These are phyloP conservation scores for Hypoxylon sp. DNA, from an alignment of 2,329 filamentous ascomycete genomes.

Conservation along the genomic window DNA sequence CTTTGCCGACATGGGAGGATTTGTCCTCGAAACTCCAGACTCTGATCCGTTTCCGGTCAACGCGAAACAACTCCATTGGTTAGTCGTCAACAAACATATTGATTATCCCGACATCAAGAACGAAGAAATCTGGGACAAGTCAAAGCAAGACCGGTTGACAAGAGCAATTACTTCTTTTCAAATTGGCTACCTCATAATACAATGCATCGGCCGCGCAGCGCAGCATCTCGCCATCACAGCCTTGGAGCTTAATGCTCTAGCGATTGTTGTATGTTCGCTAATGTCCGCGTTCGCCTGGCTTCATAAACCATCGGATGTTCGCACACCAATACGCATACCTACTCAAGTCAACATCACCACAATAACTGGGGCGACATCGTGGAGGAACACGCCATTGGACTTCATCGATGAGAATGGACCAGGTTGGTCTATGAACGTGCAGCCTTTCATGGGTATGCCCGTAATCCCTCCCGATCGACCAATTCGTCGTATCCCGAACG, in stretches of 20 bases:
- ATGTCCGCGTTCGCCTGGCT: conserved; percentile 1
- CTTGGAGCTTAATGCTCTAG: conserved; percentile 3
- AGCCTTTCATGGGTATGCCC: conserved; percentile 4
- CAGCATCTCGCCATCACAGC: conserved; percentile 6
- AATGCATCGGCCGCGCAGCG: conserved; percentile 2
- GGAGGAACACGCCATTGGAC: neutral
- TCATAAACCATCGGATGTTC: conserved; percentile 6
- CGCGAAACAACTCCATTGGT: no score
- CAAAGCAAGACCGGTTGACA: no score
- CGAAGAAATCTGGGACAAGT: no score
- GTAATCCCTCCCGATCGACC: neutral
- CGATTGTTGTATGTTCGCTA: conserved; percentile 8
- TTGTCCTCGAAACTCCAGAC: no score
- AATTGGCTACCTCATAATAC: conserved; percentile 2
- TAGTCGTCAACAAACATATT: no score
- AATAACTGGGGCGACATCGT: neutral
- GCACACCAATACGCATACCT: neutral
- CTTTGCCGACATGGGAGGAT: no score
- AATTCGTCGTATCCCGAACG: neutral
- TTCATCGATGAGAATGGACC: conserved; percentile 5
- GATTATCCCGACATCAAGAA: no score
- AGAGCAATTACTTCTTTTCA: conserved; percentile 13
- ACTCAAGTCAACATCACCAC: neutral
- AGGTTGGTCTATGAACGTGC: neutral
- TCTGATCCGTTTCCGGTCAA: no score